Conservation (phyloP, 805 yeast genomes). For the Ogataea methanolica region DNA sequence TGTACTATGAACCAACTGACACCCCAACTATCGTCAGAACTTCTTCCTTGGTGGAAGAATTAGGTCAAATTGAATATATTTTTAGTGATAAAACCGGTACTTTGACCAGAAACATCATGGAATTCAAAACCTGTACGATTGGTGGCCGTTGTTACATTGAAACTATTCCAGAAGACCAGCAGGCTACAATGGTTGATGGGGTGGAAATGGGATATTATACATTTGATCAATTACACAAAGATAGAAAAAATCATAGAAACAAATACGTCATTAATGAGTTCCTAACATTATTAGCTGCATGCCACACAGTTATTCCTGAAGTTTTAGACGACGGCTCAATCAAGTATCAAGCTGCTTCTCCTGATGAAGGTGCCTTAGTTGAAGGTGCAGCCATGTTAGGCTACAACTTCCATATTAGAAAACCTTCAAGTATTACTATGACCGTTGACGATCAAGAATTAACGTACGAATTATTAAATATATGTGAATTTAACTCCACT, state of each 20-base stretch:
- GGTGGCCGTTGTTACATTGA: conserved; percentile 88
- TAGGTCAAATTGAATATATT: conserved; percentile 94
- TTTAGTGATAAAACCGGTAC: conserved; percentile 99
- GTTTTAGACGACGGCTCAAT: conserved; percentile 55
- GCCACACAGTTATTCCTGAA: conserved; percentile 98
- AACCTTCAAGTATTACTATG: conserved; percentile 76
- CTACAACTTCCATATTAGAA: conserved; percentile 76
- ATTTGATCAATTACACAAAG: conserved; percentile 56
- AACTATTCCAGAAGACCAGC: conserved; percentile 87
- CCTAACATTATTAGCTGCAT: conserved; percentile 77
- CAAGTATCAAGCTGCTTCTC: conserved; percentile 97
- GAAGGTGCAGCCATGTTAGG: conserved; percentile 93
- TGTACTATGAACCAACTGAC: conserved; percentile 82
- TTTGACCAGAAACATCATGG: conserved; percentile 93
- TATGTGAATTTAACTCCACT: conserved; percentile 96
- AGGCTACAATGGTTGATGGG: conserved; percentile 68
- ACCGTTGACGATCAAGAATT: conserved; percentile 46
- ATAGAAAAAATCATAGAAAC: conserved; percentile 30
- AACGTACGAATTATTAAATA: conserved; percentile 75
- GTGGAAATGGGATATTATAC: conserved; percentile 74
- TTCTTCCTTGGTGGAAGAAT: conserved; percentile 91
- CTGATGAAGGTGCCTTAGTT: conserved; percentile 98
- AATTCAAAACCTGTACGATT: conserved; percentile 86
- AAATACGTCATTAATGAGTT: conserved; percentile 68
- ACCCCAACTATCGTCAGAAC: conserved; percentile 95